Base-by-base conservation (phyloP, 1,284 basidiomycete genomes). In the Hypsizygus ulmarius region DNA sequence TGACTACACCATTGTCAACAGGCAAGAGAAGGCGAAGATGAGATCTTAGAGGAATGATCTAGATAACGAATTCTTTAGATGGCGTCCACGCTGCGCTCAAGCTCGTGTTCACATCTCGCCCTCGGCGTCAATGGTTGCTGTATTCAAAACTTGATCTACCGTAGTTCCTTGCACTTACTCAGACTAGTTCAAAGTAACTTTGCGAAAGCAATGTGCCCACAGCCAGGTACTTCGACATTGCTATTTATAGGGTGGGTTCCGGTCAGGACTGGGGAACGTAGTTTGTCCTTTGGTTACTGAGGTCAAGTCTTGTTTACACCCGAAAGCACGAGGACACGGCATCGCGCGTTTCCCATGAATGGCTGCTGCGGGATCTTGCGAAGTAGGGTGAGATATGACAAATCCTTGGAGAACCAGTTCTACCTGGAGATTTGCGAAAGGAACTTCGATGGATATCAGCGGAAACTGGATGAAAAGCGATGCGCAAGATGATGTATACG, bases 21-120 rank as follows among this genome's bases (percentile, higher is more conserved):
- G 85, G 86, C 87, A 34, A 73, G 80, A 55, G 74, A 79, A 49
- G 86, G 84, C 2, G 77, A 85, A 62, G 75, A 78, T 52, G 84
- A 87, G 62, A 79, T 87, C 38, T 58, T 88, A 55, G 82, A 84
- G 49, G 77, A 78, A 34, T 52, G 40, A 50, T 39, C 37, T 3
- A 9, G 33, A 14, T 28, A 14, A 25, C 36, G 36, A 28, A 28
- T 25, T 25, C 21, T 25, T 25, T 25, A 7, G 21, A n/a, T n/a
- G 21, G 4, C 7, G 3, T 25, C 21, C 21, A 7, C 7, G 21
- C 4, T 25, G 21, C 21, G 21, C 21, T 25, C 4, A 7, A 25
- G 21, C 21, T 25, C 7, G 21, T 25, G 21, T 25, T 25, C 7
- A 1, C 15, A 15, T 4, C 40, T 25, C 25, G 15, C 5, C 32